Percentiles rank a stretch among this genome's conserved stretches.
Evolutionary conservation across 2,329 filamentous ascomycete genomes (phyloP).

Genomic region (Beauveria medogensis): DNA sequence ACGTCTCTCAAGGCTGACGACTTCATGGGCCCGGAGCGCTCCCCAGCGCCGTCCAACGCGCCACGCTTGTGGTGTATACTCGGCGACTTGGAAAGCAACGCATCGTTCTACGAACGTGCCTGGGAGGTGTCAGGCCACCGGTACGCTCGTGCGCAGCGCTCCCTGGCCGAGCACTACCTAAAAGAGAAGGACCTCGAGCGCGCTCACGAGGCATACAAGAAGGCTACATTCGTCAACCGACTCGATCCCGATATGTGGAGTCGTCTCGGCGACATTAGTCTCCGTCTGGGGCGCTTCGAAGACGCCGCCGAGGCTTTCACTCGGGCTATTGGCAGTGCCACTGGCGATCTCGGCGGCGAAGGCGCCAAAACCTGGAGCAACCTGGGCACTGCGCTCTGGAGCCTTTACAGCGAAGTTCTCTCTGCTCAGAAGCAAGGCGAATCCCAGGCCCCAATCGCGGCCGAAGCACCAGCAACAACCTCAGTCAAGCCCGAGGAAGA

Average conservation of each 20-base stretch:
- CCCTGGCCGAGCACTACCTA: conserved; percentile 72
- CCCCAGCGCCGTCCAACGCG: conserved; percentile 71
- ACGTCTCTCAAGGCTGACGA: conserved; percentile 46
- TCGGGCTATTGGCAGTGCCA: conserved; percentile 61
- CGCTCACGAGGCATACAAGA: conserved; percentile 69
- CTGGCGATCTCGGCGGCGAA: conserved; percentile 62
- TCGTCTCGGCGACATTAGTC: conserved; percentile 76
- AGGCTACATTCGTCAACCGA: conserved; percentile 70
- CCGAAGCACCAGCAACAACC: neutral
- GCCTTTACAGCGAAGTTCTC: conserved; percentile 50
- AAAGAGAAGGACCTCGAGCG: conserved; percentile 55
- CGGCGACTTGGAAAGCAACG: conserved; percentile 75
- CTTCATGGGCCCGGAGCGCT: conserved; percentile 53
- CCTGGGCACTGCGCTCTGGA: conserved; percentile 74
- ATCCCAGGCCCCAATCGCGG: conserved; percentile 11
- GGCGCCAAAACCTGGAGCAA: conserved; percentile 96
- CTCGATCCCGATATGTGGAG: conserved; percentile 83
- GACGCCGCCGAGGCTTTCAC: conserved; percentile 79
- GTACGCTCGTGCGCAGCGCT: conserved; percentile 81
- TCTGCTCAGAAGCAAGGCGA: conserved; percentile 28
- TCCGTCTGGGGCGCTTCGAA: conserved; percentile 68
- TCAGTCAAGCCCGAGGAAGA: conserved; percentile 14
- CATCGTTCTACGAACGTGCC: conserved; percentile 69
- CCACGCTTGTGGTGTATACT: conserved; percentile 88
- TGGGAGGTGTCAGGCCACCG: conserved; percentile 78